Evolutionary conservation across 306 rosid genomes (phyloP), one percentile per base, ranked within the genome.

Genomic region (Gastrolobium bilobum): DNA sequence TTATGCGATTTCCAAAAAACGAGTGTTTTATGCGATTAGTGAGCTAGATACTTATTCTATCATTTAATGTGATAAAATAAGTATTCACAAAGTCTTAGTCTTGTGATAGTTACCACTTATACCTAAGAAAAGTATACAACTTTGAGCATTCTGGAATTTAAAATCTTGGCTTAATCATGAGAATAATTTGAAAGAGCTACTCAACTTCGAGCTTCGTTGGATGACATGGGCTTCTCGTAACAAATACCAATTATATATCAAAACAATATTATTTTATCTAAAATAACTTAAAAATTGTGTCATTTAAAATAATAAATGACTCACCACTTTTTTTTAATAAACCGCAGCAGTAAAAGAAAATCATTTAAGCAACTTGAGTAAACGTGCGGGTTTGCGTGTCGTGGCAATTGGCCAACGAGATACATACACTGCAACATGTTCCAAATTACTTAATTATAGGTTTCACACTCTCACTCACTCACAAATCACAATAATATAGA

Each of bases 371-470:
- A 37, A 42, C 26, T n/a, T 6, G 14, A 75, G 66, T 9, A 60
- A 75, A 75, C 70, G 40, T 48, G 80, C 71, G 20, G 31, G 5
- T 35, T 62, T 75, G 30, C 62, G 61, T 75, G 42, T 37, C 29
- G 15, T 15, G 6, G 3, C 11, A 0, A 26, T 11, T 26, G 14
- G 2, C 73, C 81, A 76, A 76, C n/a, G 13, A 76, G 4, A 30
- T 29, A 29, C 65, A 38, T 65, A 50, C 81, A 76, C 53, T 11
- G 6, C 4, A 2, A 39, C 77, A 39, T 53, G 34, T 38, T 37
- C 35, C 7, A 37, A 4, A 69, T 7, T 68, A 50, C 33, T 33
- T 30, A 46, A 31, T 20, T 20, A 20, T 7, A 47, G 10, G 6
- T 20, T 46, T 30, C 57, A 68, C 38, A 15, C 40, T 43, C 26